Evolutionary conservation across 2,329 filamentous ascomycete species (phyloP).

Genomic region (Pseudogymnoascus sp.): DNA sequence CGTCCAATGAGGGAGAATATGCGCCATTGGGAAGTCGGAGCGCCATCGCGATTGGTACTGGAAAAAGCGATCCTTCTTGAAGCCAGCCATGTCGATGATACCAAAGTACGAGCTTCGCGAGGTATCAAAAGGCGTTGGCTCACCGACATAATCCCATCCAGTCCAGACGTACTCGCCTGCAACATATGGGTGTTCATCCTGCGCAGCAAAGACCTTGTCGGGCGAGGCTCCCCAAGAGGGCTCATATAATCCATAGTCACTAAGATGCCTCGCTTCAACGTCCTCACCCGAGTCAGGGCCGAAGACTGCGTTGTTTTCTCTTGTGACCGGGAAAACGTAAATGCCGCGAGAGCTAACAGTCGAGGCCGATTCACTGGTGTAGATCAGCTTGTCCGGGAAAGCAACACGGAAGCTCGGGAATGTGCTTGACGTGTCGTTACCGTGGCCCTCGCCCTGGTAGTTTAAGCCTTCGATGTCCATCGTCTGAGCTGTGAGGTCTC

Average conservation of each 20-base stretch:
- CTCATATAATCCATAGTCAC: conserved; percentile 46
- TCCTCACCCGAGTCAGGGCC: conserved; percentile 36
- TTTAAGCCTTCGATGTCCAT: conserved; percentile 46
- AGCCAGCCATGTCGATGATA: conserved; percentile 50
- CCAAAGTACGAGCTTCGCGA: conserved; percentile 48
- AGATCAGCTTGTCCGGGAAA: conserved; percentile 42
- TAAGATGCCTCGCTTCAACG: conserved; percentile 32
- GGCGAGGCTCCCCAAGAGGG: conserved; percentile 40
- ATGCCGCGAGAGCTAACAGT: conserved; percentile 43
- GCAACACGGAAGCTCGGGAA: conserved; percentile 38
- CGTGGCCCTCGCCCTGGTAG: conserved; percentile 47
- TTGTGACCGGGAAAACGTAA: conserved; percentile 45
- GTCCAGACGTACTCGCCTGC: conserved; percentile 50
- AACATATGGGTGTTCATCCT: conserved; percentile 42
- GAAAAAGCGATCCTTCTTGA: conserved; percentile 49
- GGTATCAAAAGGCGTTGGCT: conserved; percentile 42
- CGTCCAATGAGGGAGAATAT: conserved; percentile 51
- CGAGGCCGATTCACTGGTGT: conserved; percentile 38
- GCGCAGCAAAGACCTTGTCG: conserved; percentile 45
- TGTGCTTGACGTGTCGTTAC: conserved; percentile 26
- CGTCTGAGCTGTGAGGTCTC: conserved; percentile 32
- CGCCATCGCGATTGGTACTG: conserved; percentile 49
- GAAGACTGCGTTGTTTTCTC: conserved; percentile 32
- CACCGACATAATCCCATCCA: conserved; percentile 44
- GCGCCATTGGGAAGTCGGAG: conserved; percentile 40